Evolutionary conservation across 2,329 filamentous ascomycete species (phyloP).

Genomic region (Fusarium nurragi): DNA sequence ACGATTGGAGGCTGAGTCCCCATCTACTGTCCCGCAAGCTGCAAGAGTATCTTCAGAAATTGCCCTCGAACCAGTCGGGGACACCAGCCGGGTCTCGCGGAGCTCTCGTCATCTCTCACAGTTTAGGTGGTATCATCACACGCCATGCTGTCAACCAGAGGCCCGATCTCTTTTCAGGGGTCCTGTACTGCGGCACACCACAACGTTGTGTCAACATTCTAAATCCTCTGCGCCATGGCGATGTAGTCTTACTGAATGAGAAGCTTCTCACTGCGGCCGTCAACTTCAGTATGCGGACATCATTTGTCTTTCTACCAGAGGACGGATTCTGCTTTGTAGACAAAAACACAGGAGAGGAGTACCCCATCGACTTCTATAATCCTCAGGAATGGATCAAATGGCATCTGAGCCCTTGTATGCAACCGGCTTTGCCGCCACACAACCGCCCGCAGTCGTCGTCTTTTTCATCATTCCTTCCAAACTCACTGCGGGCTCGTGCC

Average conservation of each 20-base stretch:
- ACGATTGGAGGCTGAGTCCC: slow-evolving; percentile 92
- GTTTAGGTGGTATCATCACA: slow-evolving; percentile 86
- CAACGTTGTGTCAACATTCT: slow-evolving; percentile 91
- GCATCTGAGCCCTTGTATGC: slow-evolving; percentile 79
- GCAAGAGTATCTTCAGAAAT: slow-evolving; percentile 74
- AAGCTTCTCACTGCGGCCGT: slow-evolving; percentile 91
- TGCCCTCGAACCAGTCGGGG: slow-evolving; percentile 77
- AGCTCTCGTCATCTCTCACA: slow-evolving; percentile 86
- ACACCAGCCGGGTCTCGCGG: slow-evolving; percentile 67
- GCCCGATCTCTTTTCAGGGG: slow-evolving; percentile 86
- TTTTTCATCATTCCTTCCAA: slow-evolving; percentile 59
- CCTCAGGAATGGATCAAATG: slow-evolving; percentile 81
- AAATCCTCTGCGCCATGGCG: slow-evolving; percentile 89
- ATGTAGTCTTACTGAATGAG: slow-evolving; percentile 88
- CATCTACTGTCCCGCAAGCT: slow-evolving; percentile 76
- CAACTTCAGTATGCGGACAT: slow-evolving; percentile 90
- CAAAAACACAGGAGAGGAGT: slow-evolving; percentile 80
- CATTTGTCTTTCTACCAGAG: slow-evolving; percentile 84
- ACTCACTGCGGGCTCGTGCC: slow-evolving; percentile 56
- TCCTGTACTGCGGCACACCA: slow-evolving; percentile 85
- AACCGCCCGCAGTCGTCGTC: slow-evolving; percentile 53
- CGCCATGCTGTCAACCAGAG: slow-evolving; percentile 86
- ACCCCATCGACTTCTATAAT: slow-evolving; percentile 86
- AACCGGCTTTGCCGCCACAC: slow-evolving; percentile 70
- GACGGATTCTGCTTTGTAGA: slow-evolving; percentile 90